Evolutionary conservation across 192 early-diverging fungal genomes (phyloP).

Genomic region (Linnemannia hyalina): DNA sequence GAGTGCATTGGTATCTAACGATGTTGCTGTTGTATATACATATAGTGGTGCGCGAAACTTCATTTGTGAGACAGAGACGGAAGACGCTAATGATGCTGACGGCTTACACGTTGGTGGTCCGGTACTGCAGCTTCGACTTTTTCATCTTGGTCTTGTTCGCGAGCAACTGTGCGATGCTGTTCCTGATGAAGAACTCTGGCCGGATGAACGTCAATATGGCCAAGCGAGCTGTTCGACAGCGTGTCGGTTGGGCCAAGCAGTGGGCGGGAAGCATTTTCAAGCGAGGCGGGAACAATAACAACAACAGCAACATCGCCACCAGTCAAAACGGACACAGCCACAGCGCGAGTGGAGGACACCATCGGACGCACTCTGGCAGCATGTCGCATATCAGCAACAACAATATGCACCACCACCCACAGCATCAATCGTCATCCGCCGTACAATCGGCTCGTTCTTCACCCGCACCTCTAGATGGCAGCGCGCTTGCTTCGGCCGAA

Average conservation of each 20-base stretch:
- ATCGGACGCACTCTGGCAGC: not conserved
- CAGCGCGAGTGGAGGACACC: not conserved
- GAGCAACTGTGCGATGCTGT: constrained; percentile 65
- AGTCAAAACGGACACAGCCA: not conserved
- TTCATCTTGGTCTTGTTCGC: constrained; percentile 64
- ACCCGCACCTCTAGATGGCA: not conserved
- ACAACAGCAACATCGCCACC: not conserved
- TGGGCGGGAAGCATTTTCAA: constrained; percentile 66
- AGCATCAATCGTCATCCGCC: not conserved
- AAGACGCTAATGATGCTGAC: constrained; percentile 60
- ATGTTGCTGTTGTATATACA: not conserved
- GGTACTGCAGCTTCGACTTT: constrained; percentile 65
- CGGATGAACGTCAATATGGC: constrained; percentile 72
- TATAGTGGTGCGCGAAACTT: constrained; percentile 63
- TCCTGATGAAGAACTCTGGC: constrained; percentile 68
- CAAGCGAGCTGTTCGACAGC: constrained; percentile 66
- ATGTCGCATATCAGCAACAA: constrained; percentile 4
- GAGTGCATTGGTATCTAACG: not conserved
- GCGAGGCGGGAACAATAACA: constrained; percentile 26
- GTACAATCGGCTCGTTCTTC: not conserved
- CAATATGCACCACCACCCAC: not conserved
- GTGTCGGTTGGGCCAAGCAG: constrained; percentile 68
- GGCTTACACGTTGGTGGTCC: constrained; percentile 57
- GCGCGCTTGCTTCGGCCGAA: not conserved
- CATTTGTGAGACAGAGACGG: constrained; percentile 64